These are phyloP conservation scores for Penicillium cinerascens DNA, from an alignment of 495 filamentous ascomycete species.

Conservation along the genomic window DNA sequence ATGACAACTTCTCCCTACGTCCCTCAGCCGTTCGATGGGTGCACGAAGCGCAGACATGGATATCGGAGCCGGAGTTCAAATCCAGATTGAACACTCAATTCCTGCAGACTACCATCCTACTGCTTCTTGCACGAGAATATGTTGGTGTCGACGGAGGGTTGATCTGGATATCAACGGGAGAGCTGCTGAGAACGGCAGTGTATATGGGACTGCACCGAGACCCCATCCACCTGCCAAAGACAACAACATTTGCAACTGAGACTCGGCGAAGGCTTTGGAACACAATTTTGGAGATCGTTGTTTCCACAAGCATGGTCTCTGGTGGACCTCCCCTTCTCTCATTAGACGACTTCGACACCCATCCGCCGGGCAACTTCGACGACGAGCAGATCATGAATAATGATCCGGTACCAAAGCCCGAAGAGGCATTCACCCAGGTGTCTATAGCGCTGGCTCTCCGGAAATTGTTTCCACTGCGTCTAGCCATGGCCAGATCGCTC, in stretches of 20 bases:
- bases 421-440: constrained; percentile 39
- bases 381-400: constrained; percentile 34
- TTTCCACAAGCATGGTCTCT: constrained; percentile 51
- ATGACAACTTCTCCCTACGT: constrained; percentile 33
- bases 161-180: constrained; percentile 56
- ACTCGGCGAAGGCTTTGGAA: constrained; percentile 62
- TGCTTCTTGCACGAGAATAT: constrained; percentile 46
- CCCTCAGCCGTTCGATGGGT: constrained; percentile 44
- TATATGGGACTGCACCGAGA: constrained; percentile 62
- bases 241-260: constrained; percentile 45
- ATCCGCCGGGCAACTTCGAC: constrained; percentile 48
- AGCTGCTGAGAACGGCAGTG: constrained; percentile 53
- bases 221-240: constrained; percentile 41
- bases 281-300: constrained; percentile 51
- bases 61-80: constrained; percentile 49
- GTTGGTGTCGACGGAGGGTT: constrained; percentile 45
- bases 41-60: constrained; percentile 51
- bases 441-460: constrained; percentile 45
- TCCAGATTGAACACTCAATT: constrained; percentile 39
- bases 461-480: constrained; percentile 42
- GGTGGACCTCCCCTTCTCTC: constrained; percentile 50
- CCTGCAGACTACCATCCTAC: constrained; percentile 48
- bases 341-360: constrained; percentile 51
- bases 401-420: constrained; percentile 25
- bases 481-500: constrained; percentile 43